These are phyloP conservation scores for Clausena lansium DNA, from an alignment of 345 rosid species.

Conservation along the genomic window DNA sequence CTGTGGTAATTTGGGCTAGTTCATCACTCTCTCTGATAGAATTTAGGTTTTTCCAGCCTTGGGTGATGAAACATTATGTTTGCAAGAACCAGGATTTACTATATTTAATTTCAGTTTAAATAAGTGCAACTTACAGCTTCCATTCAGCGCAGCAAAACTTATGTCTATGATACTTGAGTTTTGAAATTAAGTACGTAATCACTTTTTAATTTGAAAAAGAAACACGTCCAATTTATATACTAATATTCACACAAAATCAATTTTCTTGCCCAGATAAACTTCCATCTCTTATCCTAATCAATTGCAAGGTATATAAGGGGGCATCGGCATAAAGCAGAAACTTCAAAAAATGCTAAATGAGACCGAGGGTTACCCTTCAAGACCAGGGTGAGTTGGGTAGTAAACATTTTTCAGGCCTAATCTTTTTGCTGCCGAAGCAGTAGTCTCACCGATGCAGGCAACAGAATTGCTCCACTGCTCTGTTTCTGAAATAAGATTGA, in stretches of 20 bases:
- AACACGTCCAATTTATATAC: not conserved
- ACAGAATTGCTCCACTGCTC: slow-evolving; percentile 59
- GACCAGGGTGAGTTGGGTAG: slow-evolving; percentile 75
- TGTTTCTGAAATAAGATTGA: slow-evolving; percentile 52
- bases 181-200: not conserved
- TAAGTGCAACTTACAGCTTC: not conserved
- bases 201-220: not conserved
- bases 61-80: not conserved
- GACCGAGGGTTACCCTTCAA: slow-evolving; percentile 69
- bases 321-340: not conserved
- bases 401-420: slow-evolving; percentile 70
- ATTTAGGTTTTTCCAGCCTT: not conserved
- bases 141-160: not conserved
- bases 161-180: not conserved
- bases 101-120: not conserved
- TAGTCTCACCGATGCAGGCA: slow-evolving; percentile 96
- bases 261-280: not conserved
- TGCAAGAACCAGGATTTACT: not conserved
- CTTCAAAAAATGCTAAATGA: not conserved
- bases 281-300: not conserved
- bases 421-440: slow-evolving; percentile 78
- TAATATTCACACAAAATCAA: not conserved
- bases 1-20: not conserved
- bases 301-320: not conserved
- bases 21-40: not conserved